Conservation (phyloP, 139 green algal genomes). For the Volvox reticuliferus region DNA sequence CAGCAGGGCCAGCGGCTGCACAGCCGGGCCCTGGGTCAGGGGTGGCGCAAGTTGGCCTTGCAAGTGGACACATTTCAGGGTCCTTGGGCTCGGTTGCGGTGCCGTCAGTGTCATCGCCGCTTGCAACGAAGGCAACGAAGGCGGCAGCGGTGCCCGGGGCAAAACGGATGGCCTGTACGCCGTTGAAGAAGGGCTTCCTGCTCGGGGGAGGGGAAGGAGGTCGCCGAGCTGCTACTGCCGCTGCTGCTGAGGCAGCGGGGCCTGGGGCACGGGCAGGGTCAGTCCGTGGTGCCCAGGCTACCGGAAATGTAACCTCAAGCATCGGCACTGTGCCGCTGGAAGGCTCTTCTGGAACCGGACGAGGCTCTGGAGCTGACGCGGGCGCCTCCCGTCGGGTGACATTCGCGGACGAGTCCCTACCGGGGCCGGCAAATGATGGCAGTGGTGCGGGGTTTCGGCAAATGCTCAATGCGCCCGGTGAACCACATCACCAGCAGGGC, state of each 20-base stretch:
- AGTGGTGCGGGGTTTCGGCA: neutral
- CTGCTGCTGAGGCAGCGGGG: too few relatives aligned
- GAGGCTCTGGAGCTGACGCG: too few relatives aligned
- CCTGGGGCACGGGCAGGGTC: too few relatives aligned
- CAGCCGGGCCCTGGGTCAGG: neutral
- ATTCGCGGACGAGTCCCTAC: neutral
- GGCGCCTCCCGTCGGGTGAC: neutral
- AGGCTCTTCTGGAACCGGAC: neutral
- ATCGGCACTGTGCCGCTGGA: neutral
- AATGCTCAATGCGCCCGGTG: neutral
- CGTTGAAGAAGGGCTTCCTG: slow-evolving; percentile 57
- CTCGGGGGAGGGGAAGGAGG: neutral
- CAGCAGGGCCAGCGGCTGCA: neutral
- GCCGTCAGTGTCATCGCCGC: neutral
- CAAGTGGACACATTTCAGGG: neutral
- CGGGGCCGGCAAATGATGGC: neutral
- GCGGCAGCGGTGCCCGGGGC: neutral
- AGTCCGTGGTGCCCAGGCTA: neutral
- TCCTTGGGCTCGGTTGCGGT: neutral
- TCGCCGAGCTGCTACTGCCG: too few relatives aligned
- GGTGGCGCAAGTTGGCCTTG: too few relatives aligned
- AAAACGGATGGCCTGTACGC: neutral
- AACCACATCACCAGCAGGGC: neutral
- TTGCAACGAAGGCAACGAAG: neutral
- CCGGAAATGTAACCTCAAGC: neutral